Conservation (phyloP, 306 rosid genomes). For the Vigna radiata region DNA sequence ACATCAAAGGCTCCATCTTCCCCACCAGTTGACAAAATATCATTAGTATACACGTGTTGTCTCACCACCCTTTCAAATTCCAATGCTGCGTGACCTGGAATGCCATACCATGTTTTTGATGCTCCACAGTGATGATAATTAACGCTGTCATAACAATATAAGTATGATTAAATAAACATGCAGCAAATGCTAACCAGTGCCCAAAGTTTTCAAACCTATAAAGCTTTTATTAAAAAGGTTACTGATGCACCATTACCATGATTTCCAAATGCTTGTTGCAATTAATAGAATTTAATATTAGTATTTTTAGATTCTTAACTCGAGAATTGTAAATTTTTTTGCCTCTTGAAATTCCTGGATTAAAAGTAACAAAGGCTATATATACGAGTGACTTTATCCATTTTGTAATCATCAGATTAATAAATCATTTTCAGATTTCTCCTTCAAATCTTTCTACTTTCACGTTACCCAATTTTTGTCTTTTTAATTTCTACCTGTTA, state of each 20-base stretch:
- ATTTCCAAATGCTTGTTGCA: not conserved
- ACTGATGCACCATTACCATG: not conserved
- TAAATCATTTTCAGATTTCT: too few relatives aligned
- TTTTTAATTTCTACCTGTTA: not conserved
- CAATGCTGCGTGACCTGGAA: conserved; percentile 80
- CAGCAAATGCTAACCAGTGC: not conserved
- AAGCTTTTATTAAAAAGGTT: not conserved
- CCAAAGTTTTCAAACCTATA: not conserved
- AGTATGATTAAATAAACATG: conserved; percentile 19
- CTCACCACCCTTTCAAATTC: conserved; percentile 73
- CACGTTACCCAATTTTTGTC: not conserved
- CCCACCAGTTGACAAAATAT: conserved; percentile 67
- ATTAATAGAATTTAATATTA: not conserved
- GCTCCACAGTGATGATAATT: conserved; percentile 91
- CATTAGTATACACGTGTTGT: conserved; percentile 71
- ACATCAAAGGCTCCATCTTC: conserved; percentile 87
- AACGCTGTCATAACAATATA: conserved; percentile 59
- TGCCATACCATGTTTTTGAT: conserved; percentile 90
- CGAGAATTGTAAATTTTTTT: not conserved
- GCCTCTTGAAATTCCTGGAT: not conserved
- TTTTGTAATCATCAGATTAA: too few relatives aligned
- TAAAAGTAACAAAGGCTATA: too few relatives aligned
- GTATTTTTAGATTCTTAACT: not conserved
- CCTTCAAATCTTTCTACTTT: not conserved
- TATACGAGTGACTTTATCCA: not conserved